These are phyloP conservation scores for Clitopilus passeckerianus DNA, from an alignment of 768 basidiomycete species.

Conservation along the genomic window DNA sequence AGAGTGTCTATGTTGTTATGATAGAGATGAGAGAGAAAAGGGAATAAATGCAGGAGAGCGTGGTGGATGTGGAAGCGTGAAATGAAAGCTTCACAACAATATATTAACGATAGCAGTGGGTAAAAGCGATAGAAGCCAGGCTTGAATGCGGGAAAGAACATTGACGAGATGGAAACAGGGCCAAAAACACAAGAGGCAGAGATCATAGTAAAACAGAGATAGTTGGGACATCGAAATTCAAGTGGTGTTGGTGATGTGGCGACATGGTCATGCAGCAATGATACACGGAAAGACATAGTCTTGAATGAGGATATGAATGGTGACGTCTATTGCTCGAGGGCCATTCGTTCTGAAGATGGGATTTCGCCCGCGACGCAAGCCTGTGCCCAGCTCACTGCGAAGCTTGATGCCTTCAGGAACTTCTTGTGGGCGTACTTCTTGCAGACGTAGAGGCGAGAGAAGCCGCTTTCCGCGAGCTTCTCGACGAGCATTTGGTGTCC, in stretches of 20 bases:
- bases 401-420: constrained; percentile 87
- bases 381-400: constrained; percentile 73
- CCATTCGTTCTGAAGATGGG: constrained; percentile 35
- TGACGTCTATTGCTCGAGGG: constrained; percentile 34
- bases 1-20: constrained; percentile 1
- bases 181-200: constrained; percentile 9
- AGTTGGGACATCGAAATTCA: constrained; percentile 14
- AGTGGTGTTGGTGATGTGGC: constrained; percentile 2
- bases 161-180: constrained; percentile 9
- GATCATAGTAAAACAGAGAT: constrained; percentile 14
- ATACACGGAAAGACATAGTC: neutral
- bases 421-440: constrained; percentile 98
- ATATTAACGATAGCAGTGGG: constrained; percentile 12
- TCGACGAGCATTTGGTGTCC: constrained; percentile 82
- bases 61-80: constrained; percentile 18
- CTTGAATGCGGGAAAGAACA: constrained; percentile 1
- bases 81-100: constrained; percentile 22
- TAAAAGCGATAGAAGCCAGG: constrained; percentile 11
- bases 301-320: constrained; percentile 13
- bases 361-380: constrained; percentile 34
- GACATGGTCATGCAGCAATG: constrained; percentile 6
- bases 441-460: constrained; percentile 83
- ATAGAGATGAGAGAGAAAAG: constrained; percentile 6
- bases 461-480: constrained; percentile 74
- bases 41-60: constrained; percentile 8